These are phyloP conservation scores for Hypomyces perniciosus DNA, from an alignment of 2,329 filamentous ascomycete genomes.

Conservation along the genomic window DNA sequence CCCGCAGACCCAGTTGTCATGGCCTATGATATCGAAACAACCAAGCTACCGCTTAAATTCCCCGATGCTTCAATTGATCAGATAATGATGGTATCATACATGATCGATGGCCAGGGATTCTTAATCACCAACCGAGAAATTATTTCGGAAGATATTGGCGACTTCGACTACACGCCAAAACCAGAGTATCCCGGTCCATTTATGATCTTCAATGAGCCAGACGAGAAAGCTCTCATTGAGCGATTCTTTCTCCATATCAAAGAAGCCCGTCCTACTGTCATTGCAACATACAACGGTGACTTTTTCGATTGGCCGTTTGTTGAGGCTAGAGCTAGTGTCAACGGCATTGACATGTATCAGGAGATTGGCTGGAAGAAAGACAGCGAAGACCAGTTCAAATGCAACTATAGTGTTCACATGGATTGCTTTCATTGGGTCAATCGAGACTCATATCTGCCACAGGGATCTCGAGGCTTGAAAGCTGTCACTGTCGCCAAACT, in stretches of 20 bases:
- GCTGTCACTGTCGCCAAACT: conserved; percentile 97
- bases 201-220: conserved; percentile 96
- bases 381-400: conserved; percentile 92
- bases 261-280: conserved; percentile 87
- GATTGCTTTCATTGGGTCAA: conserved; percentile 99
- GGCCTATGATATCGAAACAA: conserved; percentile 99
- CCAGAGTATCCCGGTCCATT: conserved; percentile 94
- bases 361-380: conserved; percentile 97
- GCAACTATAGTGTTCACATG: conserved; percentile 95
- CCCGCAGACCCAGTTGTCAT: conserved; percentile 96
- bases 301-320: conserved; percentile 99
- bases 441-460: conserved; percentile 93
- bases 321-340: conserved; percentile 83
- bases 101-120: conserved; percentile 98
- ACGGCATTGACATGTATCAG: conserved; percentile 98
- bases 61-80: conserved; percentile 92
- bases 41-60: conserved; percentile 92
- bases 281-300: conserved; percentile 99
- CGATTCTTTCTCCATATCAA: conserved; percentile 96
- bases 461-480: conserved; percentile 94
- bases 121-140: conserved; percentile 97
- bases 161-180: conserved; percentile 97
- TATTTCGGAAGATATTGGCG: conserved; percentile 91
- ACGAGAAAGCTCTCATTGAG: conserved; percentile 82
- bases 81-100: conserved; percentile 99